These are phyloP conservation scores for Fusarium scirpi DNA, from an alignment of 2,329 filamentous ascomycete species.

Conservation along the genomic window DNA sequence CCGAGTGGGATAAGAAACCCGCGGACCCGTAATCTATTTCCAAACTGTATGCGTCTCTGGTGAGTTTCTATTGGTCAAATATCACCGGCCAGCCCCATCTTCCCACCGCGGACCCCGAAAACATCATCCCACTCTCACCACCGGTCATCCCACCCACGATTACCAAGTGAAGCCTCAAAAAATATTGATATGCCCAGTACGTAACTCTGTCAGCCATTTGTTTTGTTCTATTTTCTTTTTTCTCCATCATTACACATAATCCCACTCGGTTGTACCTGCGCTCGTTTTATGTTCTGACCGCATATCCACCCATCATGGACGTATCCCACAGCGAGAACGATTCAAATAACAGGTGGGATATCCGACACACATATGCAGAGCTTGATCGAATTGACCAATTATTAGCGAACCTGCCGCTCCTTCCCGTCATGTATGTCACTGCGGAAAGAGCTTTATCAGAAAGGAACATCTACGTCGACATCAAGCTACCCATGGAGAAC, in stretches of 20 bases:
- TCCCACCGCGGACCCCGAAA: background rate
- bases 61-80: background rate
- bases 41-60: fast-evolving
- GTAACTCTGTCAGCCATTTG: slow-evolving; percentile 12
- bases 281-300: background rate
- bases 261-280: slow-evolving; percentile 31
- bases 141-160: slow-evolving; percentile 41
- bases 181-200: slow-evolving; percentile 14
- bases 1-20: slow-evolving; percentile 26
- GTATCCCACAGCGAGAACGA: slow-evolving; percentile 40
- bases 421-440: slow-evolving; percentile 53
- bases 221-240: background rate
- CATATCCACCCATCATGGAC: slow-evolving; percentile 28
- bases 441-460: slow-evolving; percentile 56
- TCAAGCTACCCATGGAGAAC: slow-evolving; percentile 54
- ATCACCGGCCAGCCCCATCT: background rate
- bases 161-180: slow-evolving; percentile 38
- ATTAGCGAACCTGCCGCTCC: slow-evolving; percentile 19
- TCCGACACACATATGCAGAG: background rate
- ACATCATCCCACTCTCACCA: slow-evolving; percentile 34
- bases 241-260: slow-evolving; percentile 11
- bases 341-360: slow-evolving; percentile 27
- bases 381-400: slow-evolving; percentile 12
- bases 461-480: slow-evolving; percentile 57
- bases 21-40: background rate